These are phyloP conservation scores for Rhazya stricta DNA, from an alignment of 257 asterid species.

Conservation along the genomic window DNA sequence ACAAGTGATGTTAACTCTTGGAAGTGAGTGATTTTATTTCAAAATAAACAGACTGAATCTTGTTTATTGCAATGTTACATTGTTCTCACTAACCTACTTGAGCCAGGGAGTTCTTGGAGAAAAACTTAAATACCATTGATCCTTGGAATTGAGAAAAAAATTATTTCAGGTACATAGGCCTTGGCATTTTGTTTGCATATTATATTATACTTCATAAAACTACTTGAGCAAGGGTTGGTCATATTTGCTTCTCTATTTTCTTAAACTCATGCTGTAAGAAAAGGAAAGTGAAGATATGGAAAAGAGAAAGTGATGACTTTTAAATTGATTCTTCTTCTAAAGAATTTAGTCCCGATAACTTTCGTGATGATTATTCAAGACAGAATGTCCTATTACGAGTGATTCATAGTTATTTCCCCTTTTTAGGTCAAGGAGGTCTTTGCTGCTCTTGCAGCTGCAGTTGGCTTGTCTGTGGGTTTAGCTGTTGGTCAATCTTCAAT, in stretches of 20 bases:
- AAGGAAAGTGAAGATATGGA: background rate
- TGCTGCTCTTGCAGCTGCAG: constrained; percentile 79
- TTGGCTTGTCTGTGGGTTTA: constrained; percentile 88
- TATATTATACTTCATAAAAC: background rate
- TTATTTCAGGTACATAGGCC: background rate
- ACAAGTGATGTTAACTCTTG: constrained; percentile 2
- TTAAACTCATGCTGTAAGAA: background rate
- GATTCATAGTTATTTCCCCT: constrained; percentile 6
- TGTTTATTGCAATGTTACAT: background rate
- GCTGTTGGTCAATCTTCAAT: constrained; percentile 96
- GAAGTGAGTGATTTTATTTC: too few relatives aligned
- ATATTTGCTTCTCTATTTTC: background rate
- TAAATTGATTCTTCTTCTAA: background rate
- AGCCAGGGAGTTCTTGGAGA: background rate
- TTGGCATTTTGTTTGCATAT: background rate
- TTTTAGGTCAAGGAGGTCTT: constrained; percentile 84
- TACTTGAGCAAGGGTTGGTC: background rate
- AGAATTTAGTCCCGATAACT: background rate
- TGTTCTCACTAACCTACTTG: background rate
- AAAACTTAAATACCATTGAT: background rate
- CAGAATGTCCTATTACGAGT: background rate
- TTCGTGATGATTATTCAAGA: background rate
- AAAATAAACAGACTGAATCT: too few relatives aligned
- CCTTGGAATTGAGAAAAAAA: background rate
- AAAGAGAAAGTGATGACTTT: background rate